A percentile compares a stretch with the other conserved stretches of the same genome.
Evolutionary conservation across 75 land plant species (phyloP).

Genomic region (Selaginella tamariscina): DNA sequence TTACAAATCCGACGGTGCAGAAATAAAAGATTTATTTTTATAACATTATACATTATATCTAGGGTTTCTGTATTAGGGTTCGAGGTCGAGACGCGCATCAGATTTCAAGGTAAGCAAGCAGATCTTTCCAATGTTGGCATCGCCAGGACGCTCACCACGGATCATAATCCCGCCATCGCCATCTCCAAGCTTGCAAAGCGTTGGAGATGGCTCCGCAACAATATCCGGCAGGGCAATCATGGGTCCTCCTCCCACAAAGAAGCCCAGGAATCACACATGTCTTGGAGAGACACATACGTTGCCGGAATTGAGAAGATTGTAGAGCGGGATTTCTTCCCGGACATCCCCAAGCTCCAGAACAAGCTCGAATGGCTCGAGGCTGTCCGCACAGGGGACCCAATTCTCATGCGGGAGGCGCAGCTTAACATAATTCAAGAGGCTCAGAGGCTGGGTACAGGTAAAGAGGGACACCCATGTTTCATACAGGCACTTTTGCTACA

Average conservation of each 20-base stretch:
- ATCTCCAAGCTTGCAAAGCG: conserved; percentile 20
- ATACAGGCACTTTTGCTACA: conserved; percentile 22
- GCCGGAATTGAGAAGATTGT: conserved; percentile 87
- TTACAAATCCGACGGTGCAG: too few relatives aligned
- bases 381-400: conserved; percentile 63
- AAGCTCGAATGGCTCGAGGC: conserved; percentile 95
- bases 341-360: conserved; percentile 85
- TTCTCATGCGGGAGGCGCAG: conserved; percentile 78
- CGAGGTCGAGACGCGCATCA: too few relatives aligned
- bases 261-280: conserved; percentile 19
- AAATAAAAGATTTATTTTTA: too few relatives aligned
- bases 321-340: conserved; percentile 93
- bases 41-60: too few relatives aligned
- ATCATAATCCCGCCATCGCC: conserved; percentile 45
- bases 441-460: conserved; percentile 16
- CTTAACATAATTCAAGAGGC: conserved; percentile 77
- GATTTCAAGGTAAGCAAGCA: too few relatives aligned
- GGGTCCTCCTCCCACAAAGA: conserved; percentile 27
- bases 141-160: conserved; percentile 93
- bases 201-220: conserved; percentile 12
- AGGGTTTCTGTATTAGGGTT: too few relatives aligned
- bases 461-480: conserved; percentile 15
- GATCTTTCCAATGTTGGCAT: conserved; percentile 44
- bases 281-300: conserved; percentile 83
- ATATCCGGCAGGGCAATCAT: conserved; percentile 10